Conservation (phyloP, 2,329 filamentous ascomycete species). For the Metarhizium humberi region DNA sequence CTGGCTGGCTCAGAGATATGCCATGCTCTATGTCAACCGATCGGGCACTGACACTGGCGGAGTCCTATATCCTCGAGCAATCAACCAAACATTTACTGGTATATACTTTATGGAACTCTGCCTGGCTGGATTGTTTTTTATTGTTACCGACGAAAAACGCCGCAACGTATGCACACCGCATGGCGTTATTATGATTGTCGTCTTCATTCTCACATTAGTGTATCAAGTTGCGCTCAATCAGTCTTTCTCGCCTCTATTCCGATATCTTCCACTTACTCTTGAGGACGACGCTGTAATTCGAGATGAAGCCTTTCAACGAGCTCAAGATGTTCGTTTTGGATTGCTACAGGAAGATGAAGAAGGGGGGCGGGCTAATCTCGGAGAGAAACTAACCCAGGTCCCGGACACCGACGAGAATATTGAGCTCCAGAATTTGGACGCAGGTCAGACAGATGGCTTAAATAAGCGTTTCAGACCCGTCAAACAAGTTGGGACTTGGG, state of each 20-base stretch:
- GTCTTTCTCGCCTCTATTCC: slow-evolving; percentile 76
- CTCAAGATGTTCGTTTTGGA: slow-evolving; percentile 62
- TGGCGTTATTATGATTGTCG: slow-evolving; percentile 75
- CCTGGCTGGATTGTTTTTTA: slow-evolving; percentile 82
- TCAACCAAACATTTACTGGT: slow-evolving; percentile 93
- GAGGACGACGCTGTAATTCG: slow-evolving; percentile 92
- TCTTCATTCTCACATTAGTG: slow-evolving; percentile 57
- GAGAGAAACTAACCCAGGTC: slow-evolving; percentile 16
- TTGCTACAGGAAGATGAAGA: slow-evolving; percentile 42
- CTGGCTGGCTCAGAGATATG: slow-evolving; percentile 94
- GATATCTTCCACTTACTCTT: slow-evolving; percentile 86
- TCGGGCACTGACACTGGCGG: slow-evolving; percentile 89
- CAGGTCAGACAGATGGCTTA: slow-evolving; percentile 6
- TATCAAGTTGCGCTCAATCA: slow-evolving; percentile 76
- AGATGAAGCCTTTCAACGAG: slow-evolving; percentile 78
- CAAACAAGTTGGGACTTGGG: slow-evolving; percentile 38
- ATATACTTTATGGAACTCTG: slow-evolving; percentile 92
- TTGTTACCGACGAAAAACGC: slow-evolving; percentile 49
- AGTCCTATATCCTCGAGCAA: slow-evolving; percentile 79
- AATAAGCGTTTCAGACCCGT: slow-evolving; percentile 33
- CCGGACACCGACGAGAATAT: slow-evolving; percentile 27
- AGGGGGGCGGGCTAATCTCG: slow-evolving; percentile 21
- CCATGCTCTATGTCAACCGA: slow-evolving; percentile 88
- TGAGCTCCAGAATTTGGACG: slow-evolving; percentile 30
- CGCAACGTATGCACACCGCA: slow-evolving; percentile 59